A percentile compares a stretch with the other conserved stretches of the same genome.
Conservation (phyloP, 2,329 filamentous ascomycete genomes). For the Xylaria sp. region DNA sequence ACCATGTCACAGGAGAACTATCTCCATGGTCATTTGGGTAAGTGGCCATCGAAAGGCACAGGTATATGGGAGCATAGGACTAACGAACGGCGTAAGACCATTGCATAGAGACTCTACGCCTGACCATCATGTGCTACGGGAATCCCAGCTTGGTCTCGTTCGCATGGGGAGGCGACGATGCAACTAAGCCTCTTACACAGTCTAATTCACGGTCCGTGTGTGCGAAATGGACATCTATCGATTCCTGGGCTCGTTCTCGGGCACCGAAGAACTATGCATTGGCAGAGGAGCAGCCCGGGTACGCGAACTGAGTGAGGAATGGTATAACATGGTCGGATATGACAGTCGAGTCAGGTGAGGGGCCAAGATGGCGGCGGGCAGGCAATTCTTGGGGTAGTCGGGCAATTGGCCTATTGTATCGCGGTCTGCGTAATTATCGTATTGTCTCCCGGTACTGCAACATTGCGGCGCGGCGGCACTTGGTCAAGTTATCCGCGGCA, state of each 20-base stretch:
- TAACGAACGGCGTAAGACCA: conserved; percentile 22
- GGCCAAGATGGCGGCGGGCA: no score
- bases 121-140: conserved; percentile 33
- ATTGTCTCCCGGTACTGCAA: no score
- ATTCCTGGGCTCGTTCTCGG: background rate
- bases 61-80: background rate
- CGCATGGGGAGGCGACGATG: conserved; percentile 11
- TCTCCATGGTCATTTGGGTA: conserved; percentile 31
- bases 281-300: background rate
- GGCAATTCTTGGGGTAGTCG: no score
- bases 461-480: no score
- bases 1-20: conserved; percentile 19
- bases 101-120: conserved; percentile 31
- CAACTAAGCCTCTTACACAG: conserved; percentile 6
- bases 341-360: no score
- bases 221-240: conserved; percentile 22
- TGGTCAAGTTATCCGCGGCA: no score
- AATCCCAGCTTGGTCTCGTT: conserved; percentile 28
- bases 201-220: conserved; percentile 32
- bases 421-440: no score
- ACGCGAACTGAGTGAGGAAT: no score
- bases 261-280: background rate
- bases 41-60: background rate
- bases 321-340: no score
- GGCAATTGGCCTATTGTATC: no score